Conservation (phyloP, 1,139 yeast genomes). For the Suhomyces taliae region DNA sequence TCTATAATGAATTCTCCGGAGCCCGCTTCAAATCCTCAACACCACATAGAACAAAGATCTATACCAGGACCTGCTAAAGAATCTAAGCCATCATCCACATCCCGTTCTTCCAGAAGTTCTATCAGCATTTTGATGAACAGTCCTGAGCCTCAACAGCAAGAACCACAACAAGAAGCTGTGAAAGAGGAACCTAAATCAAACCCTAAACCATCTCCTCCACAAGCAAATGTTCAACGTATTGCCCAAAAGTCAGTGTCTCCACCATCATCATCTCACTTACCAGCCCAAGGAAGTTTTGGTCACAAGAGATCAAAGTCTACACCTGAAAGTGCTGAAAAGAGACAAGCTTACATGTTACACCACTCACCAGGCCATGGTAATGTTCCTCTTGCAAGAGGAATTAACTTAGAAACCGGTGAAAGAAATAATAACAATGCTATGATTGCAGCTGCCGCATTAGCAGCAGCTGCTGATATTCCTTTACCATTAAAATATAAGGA, state of each 20-base stretch:
- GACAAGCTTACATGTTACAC: neutral
- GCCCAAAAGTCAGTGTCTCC: conserved; percentile 14
- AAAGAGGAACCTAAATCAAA: neutral
- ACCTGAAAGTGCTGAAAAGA: conserved; percentile 15
- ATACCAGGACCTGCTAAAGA: neutral
- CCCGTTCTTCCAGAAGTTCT: conserved; percentile 11
- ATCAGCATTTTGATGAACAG: conserved; percentile 15
- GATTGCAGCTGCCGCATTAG: conserved; percentile 71
- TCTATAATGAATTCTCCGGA: conserved; percentile 10
- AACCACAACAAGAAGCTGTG: too few relatives aligned
- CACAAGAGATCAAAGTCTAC: conserved; percentile 30
- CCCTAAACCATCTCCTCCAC: conserved; percentile 3
- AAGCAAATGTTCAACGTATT: neutral
- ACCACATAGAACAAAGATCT: neutral
- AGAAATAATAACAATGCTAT: conserved; percentile 49
- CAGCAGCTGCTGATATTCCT: conserved; percentile 70
- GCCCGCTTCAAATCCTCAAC: neutral
- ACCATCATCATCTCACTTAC: conserved; percentile 12
- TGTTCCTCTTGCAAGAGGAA: conserved; percentile 47
- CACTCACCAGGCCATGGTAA: conserved; percentile 50
- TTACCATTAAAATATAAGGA: conserved; percentile 40
- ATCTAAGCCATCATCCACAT: neutral
- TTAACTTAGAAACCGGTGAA: conserved; percentile 37
- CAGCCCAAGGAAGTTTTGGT: conserved; percentile 18
- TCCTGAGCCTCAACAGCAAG: conserved; percentile 10